phyloP scores from a whole-genome alignment of 2,329 filamentous ascomycete genomes.

The Metarhizium album region DNA sequence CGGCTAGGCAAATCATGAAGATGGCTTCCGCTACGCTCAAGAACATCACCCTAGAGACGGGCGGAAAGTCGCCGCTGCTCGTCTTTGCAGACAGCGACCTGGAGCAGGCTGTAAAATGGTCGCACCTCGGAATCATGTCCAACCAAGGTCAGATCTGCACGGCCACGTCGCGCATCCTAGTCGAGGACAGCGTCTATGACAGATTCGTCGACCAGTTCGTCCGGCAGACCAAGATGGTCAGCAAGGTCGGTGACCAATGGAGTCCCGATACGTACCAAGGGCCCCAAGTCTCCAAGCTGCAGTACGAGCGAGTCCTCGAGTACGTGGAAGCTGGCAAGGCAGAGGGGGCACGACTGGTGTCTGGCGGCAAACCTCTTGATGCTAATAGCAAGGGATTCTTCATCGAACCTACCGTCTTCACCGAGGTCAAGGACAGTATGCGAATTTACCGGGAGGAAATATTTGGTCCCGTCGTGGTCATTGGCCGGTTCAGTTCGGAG shows the following conservation, averaged over 20 bases:
- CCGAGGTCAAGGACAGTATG: constrained; percentile 29
- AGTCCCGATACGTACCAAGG: constrained; percentile 60
- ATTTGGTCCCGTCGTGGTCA: constrained; percentile 70
- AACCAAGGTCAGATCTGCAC: constrained; percentile 50
- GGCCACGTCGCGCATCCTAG: constrained; percentile 52
- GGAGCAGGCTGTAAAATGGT: constrained; percentile 61
- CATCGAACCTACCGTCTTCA: constrained; percentile 34
- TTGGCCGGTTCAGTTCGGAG: constrained; percentile 70
- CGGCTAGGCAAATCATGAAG: constrained; percentile 60
- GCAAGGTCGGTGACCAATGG: constrained; percentile 61
- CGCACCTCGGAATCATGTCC: constrained; percentile 52
- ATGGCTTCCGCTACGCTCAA: constrained; percentile 63
- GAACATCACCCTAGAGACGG: constrained; percentile 65
- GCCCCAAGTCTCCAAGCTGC: constrained; percentile 59
- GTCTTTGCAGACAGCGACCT: constrained; percentile 64
- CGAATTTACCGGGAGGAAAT: constrained; percentile 66
- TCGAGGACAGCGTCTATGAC: constrained; percentile 50
- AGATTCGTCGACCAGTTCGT: constrained; percentile 54
- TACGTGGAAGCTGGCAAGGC: constrained; percentile 60
- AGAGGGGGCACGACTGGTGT: constrained; percentile 29
- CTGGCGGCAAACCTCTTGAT: constrained; percentile 49
- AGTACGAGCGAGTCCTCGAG: constrained; percentile 58
- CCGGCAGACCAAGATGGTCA: constrained; percentile 44
- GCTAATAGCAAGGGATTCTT: constrained; percentile 41
- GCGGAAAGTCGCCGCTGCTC: constrained; percentile 65